Base-by-base conservation (phyloP, 1,139 yeast genomes). In the Debaryomyces robertsiae region DNA sequence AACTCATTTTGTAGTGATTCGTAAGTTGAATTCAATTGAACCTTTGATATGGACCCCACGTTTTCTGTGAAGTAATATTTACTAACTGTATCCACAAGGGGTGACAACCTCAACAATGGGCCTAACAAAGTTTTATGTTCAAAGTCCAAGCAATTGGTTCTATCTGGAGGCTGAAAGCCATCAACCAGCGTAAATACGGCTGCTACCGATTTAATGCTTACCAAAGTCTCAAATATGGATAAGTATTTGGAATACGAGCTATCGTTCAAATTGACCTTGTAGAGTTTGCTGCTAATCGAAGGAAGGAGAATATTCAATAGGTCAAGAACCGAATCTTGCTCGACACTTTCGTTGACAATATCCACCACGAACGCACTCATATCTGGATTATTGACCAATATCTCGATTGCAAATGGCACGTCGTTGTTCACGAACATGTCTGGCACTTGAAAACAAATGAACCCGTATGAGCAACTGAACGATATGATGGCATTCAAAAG, bases 71-170 rank as follows among this genome's bases (percentile, higher is more conserved):
- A 72, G 33, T 68, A 61, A 1, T 81, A 74, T 6, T 67, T 68
- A 3, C 75, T 65, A 3, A 75, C 73, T 29, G 53, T 46, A 16
- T 60, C 63, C 9, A 79, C 72, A 38, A 90, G 64, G 0, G 96
- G 96, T 0, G 96, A 87, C 15, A 89, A 63, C 42, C 83, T 71
- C 44, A 89, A 74, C 30, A 89, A 69, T 2, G 95, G 87, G 2
- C 98, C 98, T 42, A 91, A 64, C 9, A 88, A 60, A 0, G 96
- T 81, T 27, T 70, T 68, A 22, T 66, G 65, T 53, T 86, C 95
- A 48, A 76, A 76, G 34, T 75, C 75, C 27, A 71, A 58, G 9
- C 75, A 65, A 1, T 85, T 71, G 17, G 67, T 57, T 15, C 43
- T 36, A 38, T 59, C 67, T 30, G 69, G 67, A 33, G 81, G 81